Conservation (phyloP, 306 rosid genomes). For the Ormosia emarginata region DNA sequence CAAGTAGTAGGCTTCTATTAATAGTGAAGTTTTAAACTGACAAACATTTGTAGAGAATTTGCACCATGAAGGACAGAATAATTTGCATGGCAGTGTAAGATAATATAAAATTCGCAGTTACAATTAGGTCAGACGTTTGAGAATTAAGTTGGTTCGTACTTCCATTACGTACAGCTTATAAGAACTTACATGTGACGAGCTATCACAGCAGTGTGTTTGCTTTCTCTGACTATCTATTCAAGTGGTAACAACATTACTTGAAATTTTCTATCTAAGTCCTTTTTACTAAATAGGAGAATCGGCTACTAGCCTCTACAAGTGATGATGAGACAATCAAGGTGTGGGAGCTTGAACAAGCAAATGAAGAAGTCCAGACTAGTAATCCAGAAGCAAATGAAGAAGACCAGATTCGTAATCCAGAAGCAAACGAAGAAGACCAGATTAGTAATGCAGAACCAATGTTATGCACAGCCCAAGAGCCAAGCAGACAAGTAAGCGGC, state of each 20-base stretch:
- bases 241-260: no score
- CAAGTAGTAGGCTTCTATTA: neutral
- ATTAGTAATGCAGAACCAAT: no score
- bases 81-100: neutral
- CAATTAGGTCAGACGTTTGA: neutral
- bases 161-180: neutral
- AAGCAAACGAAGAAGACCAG: neutral
- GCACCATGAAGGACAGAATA: neutral
- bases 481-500: no score
- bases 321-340: conserved; percentile 59
- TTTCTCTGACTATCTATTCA: neutral
- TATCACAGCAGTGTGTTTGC: neutral
- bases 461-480: no score
- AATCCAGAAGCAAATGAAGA: neutral
- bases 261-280: neutral
- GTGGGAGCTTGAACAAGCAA: conserved; percentile 46
- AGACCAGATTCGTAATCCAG: neutral
- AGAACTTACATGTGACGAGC: neutral
- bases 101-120: neutral
- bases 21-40: neutral
- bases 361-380: neutral
- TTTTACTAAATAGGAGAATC: conserved; percentile 39
- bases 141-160: neutral
- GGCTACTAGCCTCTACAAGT: conserved; percentile 59
- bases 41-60: neutral